phyloP scores from a whole-genome alignment of 768 basidiomycete genomes.

The Agrocybe praecox region DNA sequence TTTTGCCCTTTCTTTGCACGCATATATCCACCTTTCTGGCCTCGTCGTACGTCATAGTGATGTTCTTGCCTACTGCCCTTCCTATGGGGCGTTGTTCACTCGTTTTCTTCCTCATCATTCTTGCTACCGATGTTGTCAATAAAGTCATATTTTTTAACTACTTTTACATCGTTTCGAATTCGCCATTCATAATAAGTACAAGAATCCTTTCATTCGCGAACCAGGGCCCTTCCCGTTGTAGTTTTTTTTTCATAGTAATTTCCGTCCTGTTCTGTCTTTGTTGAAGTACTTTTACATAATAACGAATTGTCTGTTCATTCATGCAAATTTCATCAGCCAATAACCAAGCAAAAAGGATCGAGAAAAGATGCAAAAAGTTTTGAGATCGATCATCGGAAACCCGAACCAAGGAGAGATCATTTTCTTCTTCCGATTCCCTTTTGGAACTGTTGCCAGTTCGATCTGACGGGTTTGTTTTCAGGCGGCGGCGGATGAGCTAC shows the following conservation, averaged over 20 bases:
- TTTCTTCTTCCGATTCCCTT: slow-evolving; percentile 36
- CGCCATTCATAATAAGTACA: slow-evolving; percentile 12
- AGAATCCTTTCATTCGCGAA: not conserved
- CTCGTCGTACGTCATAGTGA: not conserved
- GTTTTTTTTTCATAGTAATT: slow-evolving; percentile 53
- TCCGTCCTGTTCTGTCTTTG: slow-evolving; percentile 6
- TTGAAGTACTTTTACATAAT: slow-evolving; percentile 11
- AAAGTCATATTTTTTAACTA: slow-evolving; percentile 22
- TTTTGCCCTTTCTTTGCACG: slow-evolving; percentile 11
- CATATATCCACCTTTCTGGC: slow-evolving; percentile 14
- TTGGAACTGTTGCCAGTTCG: slow-evolving; percentile 65
- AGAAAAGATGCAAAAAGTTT: not conserved
- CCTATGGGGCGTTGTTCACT: slow-evolving; percentile 1
- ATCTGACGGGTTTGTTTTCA: slow-evolving; percentile 34
- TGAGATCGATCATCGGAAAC: not conserved
- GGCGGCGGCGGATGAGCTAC: slow-evolving; percentile 19
- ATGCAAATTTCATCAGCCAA: not conserved
- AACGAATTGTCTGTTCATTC: slow-evolving; percentile 6
- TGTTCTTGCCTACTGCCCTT: not conserved
- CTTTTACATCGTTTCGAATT: slow-evolving; percentile 16
- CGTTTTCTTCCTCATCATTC: not conserved
- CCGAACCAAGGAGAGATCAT: slow-evolving; percentile 1
- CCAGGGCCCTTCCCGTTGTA: slow-evolving; percentile 44
- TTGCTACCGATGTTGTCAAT: slow-evolving; percentile 32
- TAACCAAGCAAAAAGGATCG: not conserved